A percentile compares a stretch with the other conserved stretches of the same genome.
phyloP scores from a whole-genome alignment of 78 protist genomes.

The Goniomonas avonlea region DNA sequence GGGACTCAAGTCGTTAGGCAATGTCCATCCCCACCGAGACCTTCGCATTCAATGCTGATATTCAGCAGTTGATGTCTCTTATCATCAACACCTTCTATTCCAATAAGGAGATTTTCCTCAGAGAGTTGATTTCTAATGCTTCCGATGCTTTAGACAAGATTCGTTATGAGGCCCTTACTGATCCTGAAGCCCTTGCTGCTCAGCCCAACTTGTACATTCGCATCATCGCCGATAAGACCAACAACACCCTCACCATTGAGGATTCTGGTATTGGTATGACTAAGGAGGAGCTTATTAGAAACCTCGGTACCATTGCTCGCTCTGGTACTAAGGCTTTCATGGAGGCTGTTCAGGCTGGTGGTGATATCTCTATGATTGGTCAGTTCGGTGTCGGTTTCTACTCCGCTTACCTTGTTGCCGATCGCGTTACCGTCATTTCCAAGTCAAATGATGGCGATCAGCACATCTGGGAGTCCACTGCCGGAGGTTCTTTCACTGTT shows the following conservation, averaged over 20 bases:
- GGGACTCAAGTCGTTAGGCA: no score
- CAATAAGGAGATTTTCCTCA: conserved; percentile 87
- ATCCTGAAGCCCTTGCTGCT: no score
- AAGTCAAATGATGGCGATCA: conserved; percentile 2
- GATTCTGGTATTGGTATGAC: conserved; percentile 55
- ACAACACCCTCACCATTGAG: conserved; percentile 24
- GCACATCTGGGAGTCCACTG: conserved; percentile 93
- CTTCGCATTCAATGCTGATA: conserved; percentile 76
- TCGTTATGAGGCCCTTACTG: no score
- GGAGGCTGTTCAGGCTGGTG: conserved; percentile 57
- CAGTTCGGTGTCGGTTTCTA: conserved; percentile 99
- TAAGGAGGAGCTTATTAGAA: conserved; percentile 2
- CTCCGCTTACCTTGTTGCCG: conserved; percentile 97
- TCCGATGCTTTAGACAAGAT: conserved; percentile 57
- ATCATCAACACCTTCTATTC: conserved; percentile 92
- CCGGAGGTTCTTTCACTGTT: conserved; percentile 96
- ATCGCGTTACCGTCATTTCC: conserved; percentile 79
- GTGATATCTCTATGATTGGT: conserved; percentile 90
- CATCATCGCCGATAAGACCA: conserved; percentile 25
- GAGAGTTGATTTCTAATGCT: conserved; percentile 93
- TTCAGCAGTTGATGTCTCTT: conserved; percentile 67
- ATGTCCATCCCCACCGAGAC: no score
- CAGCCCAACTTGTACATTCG: no score
- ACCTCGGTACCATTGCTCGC: conserved; percentile 77
- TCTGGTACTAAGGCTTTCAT: conserved; percentile 70